These are phyloP conservation scores for Ophiosphaerella korrae DNA, from an alignment of 2,329 filamentous ascomycete species.

Conservation along the genomic window DNA sequence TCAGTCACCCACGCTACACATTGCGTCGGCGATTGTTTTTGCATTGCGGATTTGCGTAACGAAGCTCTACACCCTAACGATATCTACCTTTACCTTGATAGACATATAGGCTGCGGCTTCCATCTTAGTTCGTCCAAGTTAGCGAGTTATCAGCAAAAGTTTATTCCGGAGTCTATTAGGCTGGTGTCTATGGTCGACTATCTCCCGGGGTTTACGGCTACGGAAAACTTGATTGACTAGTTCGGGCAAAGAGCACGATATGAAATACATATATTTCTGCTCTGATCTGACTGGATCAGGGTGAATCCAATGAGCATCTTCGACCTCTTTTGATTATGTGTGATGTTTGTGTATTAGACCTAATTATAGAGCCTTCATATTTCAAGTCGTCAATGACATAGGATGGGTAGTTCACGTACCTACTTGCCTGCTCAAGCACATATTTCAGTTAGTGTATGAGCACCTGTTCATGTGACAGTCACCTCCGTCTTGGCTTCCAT, in stretches of 20 bases:
- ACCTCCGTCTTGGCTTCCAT: too few relatives aligned
- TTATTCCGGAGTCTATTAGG: conserved; percentile 37
- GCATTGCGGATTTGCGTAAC: conserved; percentile 31
- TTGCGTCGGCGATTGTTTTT: conserved; percentile 28
- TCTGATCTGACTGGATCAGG: conserved; percentile 2
- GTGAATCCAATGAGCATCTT: neutral
- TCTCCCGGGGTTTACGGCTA: conserved; percentile 23
- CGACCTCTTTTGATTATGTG: neutral
- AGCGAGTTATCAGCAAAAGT: conserved; percentile 37
- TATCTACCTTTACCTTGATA: conserved; percentile 39
- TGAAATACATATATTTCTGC: conserved; percentile 15
- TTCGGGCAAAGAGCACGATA: conserved; percentile 22
- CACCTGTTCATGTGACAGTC: too few relatives aligned
- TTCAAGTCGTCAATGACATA: neutral
- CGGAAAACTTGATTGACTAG: conserved; percentile 31
- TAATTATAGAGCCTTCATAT: neutral
- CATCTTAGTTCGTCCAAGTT: conserved; percentile 37
- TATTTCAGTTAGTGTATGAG: too few relatives aligned
- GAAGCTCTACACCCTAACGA: conserved; percentile 26
- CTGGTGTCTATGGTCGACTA: conserved; percentile 37
- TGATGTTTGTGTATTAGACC: neutral
- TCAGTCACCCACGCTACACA: conserved; percentile 8
- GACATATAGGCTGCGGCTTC: conserved; percentile 35
- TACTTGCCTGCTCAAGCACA: too few relatives aligned
- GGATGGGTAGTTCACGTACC: too few relatives aligned